phyloP scores from a whole-genome alignment of 2,329 filamentous ascomycete genomes.

The Gnomoniopsis sp. region DNA sequence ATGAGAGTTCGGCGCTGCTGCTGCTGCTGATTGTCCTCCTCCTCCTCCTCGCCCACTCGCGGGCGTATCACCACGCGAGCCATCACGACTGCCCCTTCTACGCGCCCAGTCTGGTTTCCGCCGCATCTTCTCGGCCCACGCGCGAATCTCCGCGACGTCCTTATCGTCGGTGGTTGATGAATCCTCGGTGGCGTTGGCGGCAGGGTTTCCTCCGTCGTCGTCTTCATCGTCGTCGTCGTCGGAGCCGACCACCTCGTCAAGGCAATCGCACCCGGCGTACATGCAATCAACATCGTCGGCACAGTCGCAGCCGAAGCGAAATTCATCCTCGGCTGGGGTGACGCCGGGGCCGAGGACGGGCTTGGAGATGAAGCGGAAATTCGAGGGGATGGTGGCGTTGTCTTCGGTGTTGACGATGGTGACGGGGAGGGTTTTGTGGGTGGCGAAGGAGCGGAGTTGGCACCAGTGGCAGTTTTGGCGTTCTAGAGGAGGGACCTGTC shows the following conservation, averaged over 20 bases:
- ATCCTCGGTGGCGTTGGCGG: slow-evolving; percentile 28
- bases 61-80: slow-evolving; percentile 3
- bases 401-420: slow-evolving; percentile 64
- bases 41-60: not conserved
- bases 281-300: slow-evolving; percentile 60
- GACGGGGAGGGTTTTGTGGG: slow-evolving; percentile 48
- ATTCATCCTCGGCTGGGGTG: slow-evolving; percentile 54
- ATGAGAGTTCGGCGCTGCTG: not conserved
- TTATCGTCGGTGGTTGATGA: slow-evolving; percentile 24
- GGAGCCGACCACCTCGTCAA: slow-evolving; percentile 50
- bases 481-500: slow-evolving; percentile 2
- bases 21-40: too few species aligned
- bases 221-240: slow-evolving; percentile 55
- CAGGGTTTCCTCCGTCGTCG: slow-evolving; percentile 37
- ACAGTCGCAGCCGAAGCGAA: slow-evolving; percentile 69
- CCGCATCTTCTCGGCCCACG: slow-evolving; percentile 15
- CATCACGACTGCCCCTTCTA: slow-evolving; percentile 3
- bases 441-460: slow-evolving; percentile 54
- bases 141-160: slow-evolving; percentile 23
- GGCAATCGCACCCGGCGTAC: slow-evolving; percentile 64
- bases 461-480: slow-evolving; percentile 54
- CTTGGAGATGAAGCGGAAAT: slow-evolving; percentile 67
- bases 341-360: slow-evolving; percentile 61
- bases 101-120: slow-evolving; percentile 12
- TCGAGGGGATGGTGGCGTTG: slow-evolving; percentile 47